Conservation (phyloP, 1,284 basidiomycete genomes). For the Vanrija sp. region DNA sequence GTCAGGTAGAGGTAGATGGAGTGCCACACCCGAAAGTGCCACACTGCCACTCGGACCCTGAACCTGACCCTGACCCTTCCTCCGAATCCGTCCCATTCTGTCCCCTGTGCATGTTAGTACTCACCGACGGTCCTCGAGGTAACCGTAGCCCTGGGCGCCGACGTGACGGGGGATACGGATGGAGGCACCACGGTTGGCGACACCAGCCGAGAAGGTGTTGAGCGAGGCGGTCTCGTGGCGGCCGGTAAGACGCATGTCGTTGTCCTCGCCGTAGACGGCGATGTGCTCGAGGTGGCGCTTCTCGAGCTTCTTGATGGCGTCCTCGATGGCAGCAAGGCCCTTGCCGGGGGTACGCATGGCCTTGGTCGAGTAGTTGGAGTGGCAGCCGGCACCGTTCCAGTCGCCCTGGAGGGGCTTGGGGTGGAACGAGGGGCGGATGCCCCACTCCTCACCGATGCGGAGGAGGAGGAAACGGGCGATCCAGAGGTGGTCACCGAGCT, state of each 20-base stretch:
- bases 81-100: no score
- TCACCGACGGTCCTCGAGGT: constrained; percentile 76
- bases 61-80: no score
- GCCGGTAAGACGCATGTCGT: constrained; percentile 88
- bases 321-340: constrained; percentile 91
- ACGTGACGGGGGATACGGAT: constrained; percentile 70
- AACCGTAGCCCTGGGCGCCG: constrained; percentile 86
- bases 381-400: constrained; percentile 99
- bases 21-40: not conserved
- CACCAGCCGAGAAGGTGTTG: constrained; percentile 84
- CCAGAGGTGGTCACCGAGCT: constrained; percentile 98
- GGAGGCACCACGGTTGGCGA: constrained; percentile 95
- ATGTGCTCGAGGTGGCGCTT: constrained; percentile 87
- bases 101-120: not conserved
- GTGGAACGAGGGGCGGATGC: constrained; percentile 90
- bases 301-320: constrained; percentile 84
- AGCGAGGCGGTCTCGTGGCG: constrained; percentile 95
- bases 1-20: not conserved
- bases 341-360: constrained; percentile 81
- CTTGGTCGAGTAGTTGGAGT: constrained; percentile 91
- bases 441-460: constrained; percentile 97
- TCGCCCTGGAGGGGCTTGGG: constrained; percentile 96
- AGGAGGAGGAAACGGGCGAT: constrained; percentile 91
- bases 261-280: constrained; percentile 94
- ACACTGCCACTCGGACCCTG: no score